Evolutionary conservation across 257 asterid genomes (phyloP).

Genomic region (Paraleonurus japonicus): DNA sequence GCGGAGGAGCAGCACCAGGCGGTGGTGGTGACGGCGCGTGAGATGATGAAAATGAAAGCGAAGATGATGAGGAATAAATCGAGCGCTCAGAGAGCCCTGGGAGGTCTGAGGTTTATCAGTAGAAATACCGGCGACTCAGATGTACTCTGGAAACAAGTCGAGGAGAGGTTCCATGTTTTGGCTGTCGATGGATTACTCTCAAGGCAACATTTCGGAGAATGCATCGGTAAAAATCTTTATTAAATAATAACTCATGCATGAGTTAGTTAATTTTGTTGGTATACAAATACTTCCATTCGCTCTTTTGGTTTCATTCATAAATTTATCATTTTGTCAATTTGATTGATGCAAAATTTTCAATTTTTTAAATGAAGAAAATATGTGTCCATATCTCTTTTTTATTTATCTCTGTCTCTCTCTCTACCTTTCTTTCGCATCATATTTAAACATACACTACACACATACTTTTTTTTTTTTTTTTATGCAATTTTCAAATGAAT

Average conservation of each 20-base stretch:
- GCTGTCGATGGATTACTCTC: conserved; percentile 69
- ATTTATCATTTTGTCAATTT: too few species aligned
- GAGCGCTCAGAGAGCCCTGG: conserved; percentile 79
- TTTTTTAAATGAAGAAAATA: too few species aligned
- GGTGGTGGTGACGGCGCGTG: conserved; percentile 50
- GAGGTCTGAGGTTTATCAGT: conserved; percentile 82
- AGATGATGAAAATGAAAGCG: conserved; percentile 63
- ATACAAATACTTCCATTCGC: too few species aligned
- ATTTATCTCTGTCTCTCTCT: too few species aligned
- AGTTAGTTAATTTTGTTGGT: background rate
- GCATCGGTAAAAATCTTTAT: conserved; percentile 55
- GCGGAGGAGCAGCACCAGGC: conserved; percentile 39
- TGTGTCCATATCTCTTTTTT: too few species aligned
- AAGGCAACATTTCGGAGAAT: conserved; percentile 80
- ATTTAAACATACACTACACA: too few species aligned
- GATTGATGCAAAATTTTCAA: too few species aligned
- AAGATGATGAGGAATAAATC: conserved; percentile 69
- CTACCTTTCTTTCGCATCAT: too few species aligned
- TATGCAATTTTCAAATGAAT: too few species aligned
- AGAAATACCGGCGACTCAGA: conserved; percentile 43
- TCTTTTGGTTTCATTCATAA: too few species aligned
- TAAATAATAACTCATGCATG: conserved; percentile 12
- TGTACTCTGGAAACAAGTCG: conserved; percentile 67
- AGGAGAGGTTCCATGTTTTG: conserved; percentile 57
- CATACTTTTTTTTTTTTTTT: too few species aligned